These are phyloP conservation scores for Penicillium diatomitis DNA, from an alignment of 495 filamentous ascomycete species.

Conservation along the genomic window DNA sequence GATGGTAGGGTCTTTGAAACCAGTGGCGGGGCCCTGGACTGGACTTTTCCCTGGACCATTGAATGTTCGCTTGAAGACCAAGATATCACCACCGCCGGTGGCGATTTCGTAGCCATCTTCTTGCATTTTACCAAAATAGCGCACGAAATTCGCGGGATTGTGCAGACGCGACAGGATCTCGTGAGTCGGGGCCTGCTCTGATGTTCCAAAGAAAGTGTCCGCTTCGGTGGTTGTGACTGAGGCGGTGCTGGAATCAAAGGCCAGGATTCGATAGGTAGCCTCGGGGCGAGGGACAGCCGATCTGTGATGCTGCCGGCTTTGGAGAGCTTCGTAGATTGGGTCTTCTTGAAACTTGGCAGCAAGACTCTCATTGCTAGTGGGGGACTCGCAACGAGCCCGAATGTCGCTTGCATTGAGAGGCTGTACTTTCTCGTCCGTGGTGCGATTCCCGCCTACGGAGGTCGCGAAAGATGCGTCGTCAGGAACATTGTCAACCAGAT, in stretches of 20 bases:
- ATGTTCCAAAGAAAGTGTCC: conserved; percentile 42
- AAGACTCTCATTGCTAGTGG: conserved; percentile 15
- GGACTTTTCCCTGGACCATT: conserved; percentile 6
- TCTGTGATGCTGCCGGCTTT: neutral
- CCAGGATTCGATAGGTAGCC: conserved; percentile 60
- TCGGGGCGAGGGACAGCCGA: conserved; percentile 11
- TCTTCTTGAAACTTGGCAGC: conserved; percentile 15
- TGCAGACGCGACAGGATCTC: conserved; percentile 59
- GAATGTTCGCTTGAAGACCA: conserved; percentile 59
- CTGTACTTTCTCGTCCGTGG: conserved; percentile 31
- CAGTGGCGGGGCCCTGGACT: neutral
- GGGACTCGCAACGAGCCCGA: conserved; percentile 29
- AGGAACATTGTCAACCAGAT: conserved; percentile 2
- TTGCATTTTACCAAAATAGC: conserved; percentile 55
- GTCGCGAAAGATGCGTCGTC: conserved; percentile 6
- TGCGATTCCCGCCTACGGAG: neutral
- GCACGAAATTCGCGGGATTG: conserved; percentile 62
- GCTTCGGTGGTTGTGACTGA: conserved; percentile 53
- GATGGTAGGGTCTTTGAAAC: conserved; percentile 1
- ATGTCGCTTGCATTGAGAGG: conserved; percentile 41
- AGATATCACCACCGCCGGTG: conserved; percentile 57
- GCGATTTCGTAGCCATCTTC: conserved; percentile 65
- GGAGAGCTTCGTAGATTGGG: conserved; percentile 9
- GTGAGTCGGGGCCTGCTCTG: conserved; percentile 41
- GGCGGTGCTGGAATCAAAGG: conserved; percentile 58